Base-by-base conservation (phyloP, 768 basidiomycete genomes). In the Gymnopilus dilepis region DNA sequence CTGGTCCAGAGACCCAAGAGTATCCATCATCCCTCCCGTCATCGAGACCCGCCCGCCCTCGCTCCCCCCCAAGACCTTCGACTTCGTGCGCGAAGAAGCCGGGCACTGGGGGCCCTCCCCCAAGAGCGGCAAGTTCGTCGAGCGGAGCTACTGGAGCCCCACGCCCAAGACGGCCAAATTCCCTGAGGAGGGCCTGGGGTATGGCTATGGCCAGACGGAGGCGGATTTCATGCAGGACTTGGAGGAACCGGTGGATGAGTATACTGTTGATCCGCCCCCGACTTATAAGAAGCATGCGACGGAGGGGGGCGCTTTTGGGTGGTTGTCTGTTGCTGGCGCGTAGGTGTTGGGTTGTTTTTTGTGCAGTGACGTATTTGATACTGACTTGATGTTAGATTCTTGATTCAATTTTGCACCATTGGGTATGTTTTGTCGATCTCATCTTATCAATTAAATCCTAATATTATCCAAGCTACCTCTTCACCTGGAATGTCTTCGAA, bases 261-360 rank as follows among this genome's bases (percentile, higher is more conserved):
- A 68, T 26, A 59, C 47, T 1, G 43, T 53, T 9, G 68, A 70
- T 31, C 67, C 69, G 3, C 71, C 71, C 17, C 69, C 71, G 45
- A 63, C 70, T 13, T 70, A 68, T 41, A 62, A 60, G 56, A 72
- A 68, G 56, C 59, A 68, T 19, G 28, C 65, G 3, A 56, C 62
- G 1, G 82, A 83, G 64, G 81, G 78, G 21, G 80, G 80, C 0
- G 53, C 69, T 21, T 66, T 72, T 45, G 81, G 77, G 15, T 83
- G 82, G 81, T 65, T 78, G 63, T 77, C 80, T 8, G 76, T 84
- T 30, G 67, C 71, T 13, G 82, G 80, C 66, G 78, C 77, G 82
- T 83, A 65, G 64, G 82, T 73, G 28, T 34, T 6, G n/a, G n/a
- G n/a, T 45, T 30, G 31, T n/a, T 28, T 57, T 58, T 5, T 55